Evolutionary conservation across 805 yeast genomes (phyloP), one percentile per base, ranked within the genome.

Genomic region (Yamadazyma philogaea): DNA sequence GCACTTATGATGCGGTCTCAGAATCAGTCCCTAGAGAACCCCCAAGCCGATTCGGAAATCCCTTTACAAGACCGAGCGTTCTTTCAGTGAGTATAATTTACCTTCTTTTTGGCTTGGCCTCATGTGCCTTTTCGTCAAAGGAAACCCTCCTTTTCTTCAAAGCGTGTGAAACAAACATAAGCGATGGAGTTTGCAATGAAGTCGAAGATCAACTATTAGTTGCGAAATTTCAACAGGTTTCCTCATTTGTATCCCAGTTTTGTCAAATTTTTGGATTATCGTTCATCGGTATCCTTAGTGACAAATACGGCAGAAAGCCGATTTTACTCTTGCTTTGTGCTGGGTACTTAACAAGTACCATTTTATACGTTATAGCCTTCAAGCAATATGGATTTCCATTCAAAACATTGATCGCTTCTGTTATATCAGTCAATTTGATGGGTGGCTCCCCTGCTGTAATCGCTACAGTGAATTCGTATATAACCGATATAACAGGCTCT

Each of bases 401-500:
- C 30, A 40, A 40, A 20, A 30, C 35, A 14, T 58, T 22, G 68
- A 78, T 47, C 56, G 83, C 1, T 24, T 70, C 0, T 63, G 77
- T 2, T 70, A 70, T 12, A 43, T 28, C 81, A 1, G 71, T 70
- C 20, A 71, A 79, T 22, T 40, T 74, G 2, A 75, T 82, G 14
- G 96, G 96, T 18, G 83, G 88, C 0, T 39, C 74, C 5, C 59
- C 77, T 42, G 72, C 81, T 4, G 49, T 82, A 22, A 53, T 82
- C 34, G 77, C 83, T 5, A 61, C 83, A 21, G 66, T 78, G 11
- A 81, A 80, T 54, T 77, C 89, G 44, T 87, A 86, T 55, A 72
- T 85, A 14, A 69, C 87, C 3, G 96, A 88, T 63, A 78, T 87
- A 27, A 81, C 79, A 4, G 81, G 79, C n/a, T 75, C 87, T 0